Percentiles rank a stretch among this genome's conserved stretches.
Conservation (phyloP, 768 basidiomycete species). For the Sporobolomyces pararoseus region DNA sequence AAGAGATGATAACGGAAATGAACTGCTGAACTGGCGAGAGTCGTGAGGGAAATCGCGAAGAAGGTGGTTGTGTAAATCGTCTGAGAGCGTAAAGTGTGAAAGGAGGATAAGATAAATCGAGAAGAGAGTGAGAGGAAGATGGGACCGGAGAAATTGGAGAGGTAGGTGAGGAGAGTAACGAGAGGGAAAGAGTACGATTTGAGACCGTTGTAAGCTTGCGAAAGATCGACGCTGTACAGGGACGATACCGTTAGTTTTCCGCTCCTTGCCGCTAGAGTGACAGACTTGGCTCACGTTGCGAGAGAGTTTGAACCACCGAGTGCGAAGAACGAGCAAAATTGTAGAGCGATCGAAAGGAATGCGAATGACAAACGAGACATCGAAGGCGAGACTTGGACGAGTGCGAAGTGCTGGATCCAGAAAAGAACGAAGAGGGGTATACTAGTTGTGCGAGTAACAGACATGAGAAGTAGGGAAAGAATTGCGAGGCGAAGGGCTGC, state of each 20-base stretch:
- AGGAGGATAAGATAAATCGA: background rate
- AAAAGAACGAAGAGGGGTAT: slow-evolving; percentile 17
- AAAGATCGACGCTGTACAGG: slow-evolving; percentile 29
- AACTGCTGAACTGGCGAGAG: slow-evolving; percentile 5
- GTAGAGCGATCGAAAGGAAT: background rate
- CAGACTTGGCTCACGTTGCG: slow-evolving; percentile 23
- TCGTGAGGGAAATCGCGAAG: slow-evolving; percentile 19
- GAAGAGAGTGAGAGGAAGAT: slow-evolving; percentile 21
- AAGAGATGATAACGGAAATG: slow-evolving; percentile 35
- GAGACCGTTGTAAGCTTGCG: slow-evolving; percentile 35
- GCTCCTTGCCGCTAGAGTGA: background rate
- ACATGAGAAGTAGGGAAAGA: slow-evolving; percentile 13
- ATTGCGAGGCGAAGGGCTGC: slow-evolving; percentile 2
- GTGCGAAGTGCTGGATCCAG: slow-evolving; percentile 9
- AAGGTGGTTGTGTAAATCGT: slow-evolving; percentile 18
- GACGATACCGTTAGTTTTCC: background rate
- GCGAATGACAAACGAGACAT: slow-evolving; percentile 13
- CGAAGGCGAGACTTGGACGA: background rate
- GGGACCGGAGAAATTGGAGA: slow-evolving; percentile 39
- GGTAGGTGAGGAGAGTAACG: slow-evolving; percentile 35
- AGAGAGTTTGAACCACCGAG: slow-evolving; percentile 34
- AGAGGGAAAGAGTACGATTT: slow-evolving; percentile 19
- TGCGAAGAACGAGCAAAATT: slow-evolving; percentile 24
- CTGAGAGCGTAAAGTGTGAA: background rate
- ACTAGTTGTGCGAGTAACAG: slow-evolving; percentile 9